Evolutionary conservation across 2,329 filamentous ascomycete genomes (phyloP).

Genomic region (Fusarium austroafricanum): DNA sequence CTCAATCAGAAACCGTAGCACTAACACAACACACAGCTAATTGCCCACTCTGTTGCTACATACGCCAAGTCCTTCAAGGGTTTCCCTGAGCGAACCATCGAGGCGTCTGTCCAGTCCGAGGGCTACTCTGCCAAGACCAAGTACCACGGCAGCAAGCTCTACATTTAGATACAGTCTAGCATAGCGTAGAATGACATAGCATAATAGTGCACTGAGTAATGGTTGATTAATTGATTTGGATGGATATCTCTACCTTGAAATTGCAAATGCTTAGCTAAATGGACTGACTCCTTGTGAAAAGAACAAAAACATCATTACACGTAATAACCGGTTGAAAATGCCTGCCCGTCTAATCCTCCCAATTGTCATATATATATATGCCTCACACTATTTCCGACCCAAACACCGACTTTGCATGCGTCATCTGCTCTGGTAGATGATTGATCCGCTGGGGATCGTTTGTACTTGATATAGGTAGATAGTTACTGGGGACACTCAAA

Average conservation of each 20-base stretch:
- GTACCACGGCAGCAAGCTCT: slow-evolving; percentile 60
- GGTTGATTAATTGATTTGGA: slow-evolving; percentile 28
- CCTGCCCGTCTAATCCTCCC: slow-evolving; percentile 36
- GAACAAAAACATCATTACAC: slow-evolving; percentile 16
- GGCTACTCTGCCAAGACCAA: slow-evolving; percentile 54
- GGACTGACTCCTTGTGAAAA: slow-evolving; percentile 25
- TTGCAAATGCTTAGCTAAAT: slow-evolving; percentile 40
- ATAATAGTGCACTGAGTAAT: not conserved
- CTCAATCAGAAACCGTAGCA: not conserved
- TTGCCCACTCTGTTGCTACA: slow-evolving; percentile 79
- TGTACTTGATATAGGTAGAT: not conserved
- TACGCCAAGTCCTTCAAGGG: slow-evolving; percentile 74
- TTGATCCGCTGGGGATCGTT: not conserved
- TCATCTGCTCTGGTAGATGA: slow-evolving; percentile 3
- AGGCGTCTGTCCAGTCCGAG: slow-evolving; percentile 42
- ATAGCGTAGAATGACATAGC: slow-evolving; percentile 1
- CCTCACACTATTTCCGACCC: slow-evolving; percentile 12
- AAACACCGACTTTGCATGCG: slow-evolving; percentile 37
- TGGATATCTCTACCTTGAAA: slow-evolving; percentile 40
- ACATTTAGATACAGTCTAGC: not conserved
- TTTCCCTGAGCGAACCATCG: slow-evolving; percentile 66
- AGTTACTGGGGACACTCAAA: not conserved
- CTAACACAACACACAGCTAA: slow-evolving; percentile 58
- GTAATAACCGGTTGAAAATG: slow-evolving; percentile 22
- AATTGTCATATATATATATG: not conserved